Percentiles rank a stretch among this genome's conserved stretches.
Evolutionary conservation across 805 yeast species (phyloP).

Genomic region (Metschnikowia matae): DNA sequence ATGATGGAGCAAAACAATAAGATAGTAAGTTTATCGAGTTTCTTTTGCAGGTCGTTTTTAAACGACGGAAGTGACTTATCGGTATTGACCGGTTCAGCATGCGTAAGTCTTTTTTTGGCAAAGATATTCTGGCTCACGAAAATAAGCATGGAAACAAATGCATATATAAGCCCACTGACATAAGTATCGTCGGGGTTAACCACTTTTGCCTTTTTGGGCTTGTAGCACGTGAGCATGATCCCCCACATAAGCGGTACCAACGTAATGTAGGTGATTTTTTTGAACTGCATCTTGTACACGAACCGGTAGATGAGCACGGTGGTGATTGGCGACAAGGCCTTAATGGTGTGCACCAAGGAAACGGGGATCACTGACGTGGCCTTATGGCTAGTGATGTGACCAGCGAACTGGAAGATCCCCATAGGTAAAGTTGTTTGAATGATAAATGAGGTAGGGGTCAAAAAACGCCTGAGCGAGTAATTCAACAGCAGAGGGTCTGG

Average conservation of each 20-base stretch:
- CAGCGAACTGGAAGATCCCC: constrained; percentile 91
- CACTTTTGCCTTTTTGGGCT: constrained; percentile 32
- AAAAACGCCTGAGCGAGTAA: constrained; percentile 35
- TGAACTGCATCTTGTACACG: constrained; percentile 55
- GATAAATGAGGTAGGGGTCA: constrained; percentile 51
- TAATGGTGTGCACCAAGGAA: constrained; percentile 91
- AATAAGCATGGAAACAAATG: constrained; percentile 55
- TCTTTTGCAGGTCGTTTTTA: constrained; percentile 24
- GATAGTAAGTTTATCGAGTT: constrained; percentile 68
- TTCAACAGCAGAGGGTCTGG: constrained; percentile 19
- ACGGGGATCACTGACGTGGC: constrained; percentile 92
- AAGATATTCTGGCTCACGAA: constrained; percentile 77
- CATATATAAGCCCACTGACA: constrained; percentile 43
- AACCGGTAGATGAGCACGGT: constrained; percentile 78
- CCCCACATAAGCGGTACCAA: constrained; percentile 77
- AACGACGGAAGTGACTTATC: constrained; percentile 22
- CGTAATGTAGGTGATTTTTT: constrained; percentile 66
- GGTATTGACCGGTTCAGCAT: constrained; percentile 26
- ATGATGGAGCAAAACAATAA: constrained; percentile 65
- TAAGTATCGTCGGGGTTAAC: constrained; percentile 16
- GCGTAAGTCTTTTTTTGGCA: constrained; percentile 68
- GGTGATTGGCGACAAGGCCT: constrained; percentile 84
- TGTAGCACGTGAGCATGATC: constrained; percentile 73
- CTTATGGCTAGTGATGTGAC: constrained; percentile 86
- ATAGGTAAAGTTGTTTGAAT: constrained; percentile 77